These are phyloP conservation scores for Starmera quercuum DNA, from an alignment of 805 yeast species.

Conservation along the genomic window DNA sequence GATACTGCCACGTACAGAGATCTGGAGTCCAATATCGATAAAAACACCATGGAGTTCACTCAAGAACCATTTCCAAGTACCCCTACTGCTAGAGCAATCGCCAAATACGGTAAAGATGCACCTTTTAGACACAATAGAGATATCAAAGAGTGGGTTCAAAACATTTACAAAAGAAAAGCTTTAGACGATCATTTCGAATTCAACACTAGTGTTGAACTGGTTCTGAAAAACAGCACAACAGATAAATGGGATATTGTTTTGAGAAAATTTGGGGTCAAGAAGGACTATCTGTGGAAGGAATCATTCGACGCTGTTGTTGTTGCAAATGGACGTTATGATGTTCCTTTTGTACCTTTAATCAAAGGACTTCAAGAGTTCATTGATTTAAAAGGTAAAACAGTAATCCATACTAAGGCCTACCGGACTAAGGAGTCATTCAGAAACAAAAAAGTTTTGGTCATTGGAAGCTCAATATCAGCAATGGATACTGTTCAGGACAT, in stretches of 20 bases:
- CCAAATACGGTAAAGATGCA: conserved; percentile 5
- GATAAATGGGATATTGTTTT: conserved; percentile 1
- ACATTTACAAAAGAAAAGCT: not conserved
- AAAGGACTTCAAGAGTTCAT: conserved; percentile 38
- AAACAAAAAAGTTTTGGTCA: conserved; percentile 32
- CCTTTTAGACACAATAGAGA: conserved; percentile 7
- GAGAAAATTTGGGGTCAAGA: not conserved
- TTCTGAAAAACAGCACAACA: not conserved
- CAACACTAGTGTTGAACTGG: conserved; percentile 1
- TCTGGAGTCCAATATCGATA: conserved; percentile 6
- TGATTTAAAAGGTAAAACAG: conserved; percentile 27
- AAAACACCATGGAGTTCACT: conserved; percentile 5
- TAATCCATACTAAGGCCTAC: conserved; percentile 26
- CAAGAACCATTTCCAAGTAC: conserved; percentile 4
- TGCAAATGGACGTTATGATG: conserved; percentile 50
- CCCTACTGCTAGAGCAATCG: not conserved
- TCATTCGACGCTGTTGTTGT: conserved; percentile 47
- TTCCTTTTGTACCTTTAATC: conserved; percentile 46
- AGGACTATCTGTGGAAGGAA: conserved; percentile 34
- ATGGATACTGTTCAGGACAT: conserved; percentile 36
- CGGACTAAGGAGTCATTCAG: conserved; percentile 27
- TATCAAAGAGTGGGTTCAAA: conserved; percentile 1
- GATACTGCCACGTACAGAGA: conserved; percentile 5
- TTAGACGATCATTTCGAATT: not conserved
- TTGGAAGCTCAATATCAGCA: conserved; percentile 37